Evolutionary conservation across 495 filamentous ascomycete genomes (phyloP).

Genomic region (Talaromyces thailandensis): DNA sequence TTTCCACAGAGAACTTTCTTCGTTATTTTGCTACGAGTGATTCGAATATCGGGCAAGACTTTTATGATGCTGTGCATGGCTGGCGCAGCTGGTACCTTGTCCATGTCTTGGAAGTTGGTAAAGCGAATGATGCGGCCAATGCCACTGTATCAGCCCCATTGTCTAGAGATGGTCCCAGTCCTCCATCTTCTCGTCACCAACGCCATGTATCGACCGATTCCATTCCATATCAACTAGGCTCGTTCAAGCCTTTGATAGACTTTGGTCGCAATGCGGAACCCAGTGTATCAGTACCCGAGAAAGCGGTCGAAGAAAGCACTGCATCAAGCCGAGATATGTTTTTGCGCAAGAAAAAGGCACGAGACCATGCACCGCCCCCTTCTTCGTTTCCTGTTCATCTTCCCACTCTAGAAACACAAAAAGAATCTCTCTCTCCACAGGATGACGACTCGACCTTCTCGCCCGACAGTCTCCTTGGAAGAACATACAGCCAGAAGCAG

Average conservation of each 20-base stretch:
- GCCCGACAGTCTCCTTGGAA: constrained; percentile 48
- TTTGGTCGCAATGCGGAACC: constrained; percentile 4
- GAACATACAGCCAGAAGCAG: constrained; percentile 54
- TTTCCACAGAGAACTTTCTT: constrained; percentile 73
- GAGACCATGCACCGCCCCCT: constrained; percentile 37
- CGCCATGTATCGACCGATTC: constrained; percentile 25
- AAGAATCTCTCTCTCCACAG: constrained; percentile 13
- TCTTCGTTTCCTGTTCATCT: constrained; percentile 25
- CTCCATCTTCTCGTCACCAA: constrained; percentile 14
- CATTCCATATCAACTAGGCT: constrained; percentile 41
- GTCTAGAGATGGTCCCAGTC: constrained; percentile 9
- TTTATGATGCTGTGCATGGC: constrained; percentile 59
- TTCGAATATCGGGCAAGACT: constrained; percentile 49
- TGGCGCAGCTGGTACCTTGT: constrained; percentile 91
- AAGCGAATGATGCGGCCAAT: constrained; percentile 27
- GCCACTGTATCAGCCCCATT: neutral
- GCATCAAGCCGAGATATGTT: constrained; percentile 18
- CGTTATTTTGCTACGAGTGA: constrained; percentile 87
- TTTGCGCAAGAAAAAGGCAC: constrained; percentile 25
- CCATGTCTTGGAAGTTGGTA: constrained; percentile 45
- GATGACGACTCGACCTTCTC: constrained; percentile 43
- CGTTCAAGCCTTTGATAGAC: constrained; percentile 44
- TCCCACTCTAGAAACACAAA: constrained; percentile 5
- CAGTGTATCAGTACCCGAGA: neutral
- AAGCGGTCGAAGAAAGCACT: constrained; percentile 7